Conservation (phyloP, 768 basidiomycete genomes). For the Mycena galopus region DNA sequence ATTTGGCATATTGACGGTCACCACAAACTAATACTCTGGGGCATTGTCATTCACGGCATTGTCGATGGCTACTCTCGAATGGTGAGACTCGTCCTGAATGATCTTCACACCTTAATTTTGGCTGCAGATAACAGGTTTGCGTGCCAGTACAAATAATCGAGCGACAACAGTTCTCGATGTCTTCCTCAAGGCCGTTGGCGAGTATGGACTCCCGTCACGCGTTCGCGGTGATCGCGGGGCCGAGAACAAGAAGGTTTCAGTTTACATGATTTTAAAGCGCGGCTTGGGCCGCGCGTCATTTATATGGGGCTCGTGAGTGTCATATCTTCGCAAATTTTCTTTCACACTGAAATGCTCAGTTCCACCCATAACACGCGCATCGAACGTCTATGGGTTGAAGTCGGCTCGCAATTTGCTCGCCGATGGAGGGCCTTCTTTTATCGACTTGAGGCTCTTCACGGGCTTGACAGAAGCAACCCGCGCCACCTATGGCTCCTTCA, state of each 20-base stretch:
- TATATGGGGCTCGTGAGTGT: slow-evolving; percentile 4
- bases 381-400: slow-evolving; percentile 26
- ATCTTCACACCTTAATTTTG: no score
- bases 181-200: slow-evolving; percentile 10
- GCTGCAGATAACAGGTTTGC: slow-evolving; percentile 24
- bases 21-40: slow-evolving; percentile 36
- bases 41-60: slow-evolving; percentile 45
- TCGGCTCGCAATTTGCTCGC: slow-evolving; percentile 20
- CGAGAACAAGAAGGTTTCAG: slow-evolving; percentile 43
- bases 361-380: slow-evolving; percentile 18
- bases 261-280: slow-evolving; percentile 40
- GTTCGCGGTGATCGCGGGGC: slow-evolving; percentile 41
- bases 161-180: slow-evolving; percentile 15
- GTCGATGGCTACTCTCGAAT: slow-evolving; percentile 47
- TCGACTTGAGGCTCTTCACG: slow-evolving; percentile 11
- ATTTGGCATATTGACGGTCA: slow-evolving; percentile 45
- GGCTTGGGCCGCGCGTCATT: slow-evolving; percentile 35
- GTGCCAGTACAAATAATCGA: slow-evolving; percentile 32
- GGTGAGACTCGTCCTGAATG: slow-evolving; percentile 34
- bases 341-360: background rate
- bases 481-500: slow-evolving; percentile 24
- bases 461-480: background rate
- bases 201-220: slow-evolving; percentile 35
- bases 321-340: slow-evolving; percentile 24
- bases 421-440: slow-evolving; percentile 21